Evolutionary conservation across 2,329 filamentous ascomycete species (phyloP), one percentile per base, ranked within the genome.

Genomic region (Fusarium buxicola): DNA sequence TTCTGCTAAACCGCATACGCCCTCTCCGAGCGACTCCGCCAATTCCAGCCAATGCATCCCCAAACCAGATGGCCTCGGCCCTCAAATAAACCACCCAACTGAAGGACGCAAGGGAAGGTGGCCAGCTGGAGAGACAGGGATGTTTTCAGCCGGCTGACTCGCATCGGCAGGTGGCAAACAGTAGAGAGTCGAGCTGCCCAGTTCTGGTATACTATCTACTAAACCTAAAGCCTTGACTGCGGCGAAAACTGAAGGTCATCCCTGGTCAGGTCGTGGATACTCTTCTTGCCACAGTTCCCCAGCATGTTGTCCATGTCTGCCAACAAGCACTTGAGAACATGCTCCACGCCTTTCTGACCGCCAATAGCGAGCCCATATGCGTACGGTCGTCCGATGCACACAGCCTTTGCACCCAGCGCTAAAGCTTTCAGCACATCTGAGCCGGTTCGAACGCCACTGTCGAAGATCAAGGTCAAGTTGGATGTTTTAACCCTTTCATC

Each of bases 341-440:
- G 69, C 84, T 87, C 24, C 75, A 91, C 89, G 13, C 90, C 78
- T 15, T 76, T 72, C 1, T 71, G 72, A 9, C 76, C 75, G 0
- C 72, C 70, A 7, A 73, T 72, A 1, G 72, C 78, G n/a, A 78
- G 60, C 1, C 75, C 76, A 46, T 75, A 78, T 5, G 75, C 68
- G 15, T 73, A 66, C 0, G 80, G 77, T 2, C 83, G 69, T 6
- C 81, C 83, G 1, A 86, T 64, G 10, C 80, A 73, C 5, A 80
- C 77, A 1, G 72, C 75, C 43, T 77, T 73, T 7, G 77, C 79
- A 2, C 78, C 78, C 7, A 80, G 71, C 1, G 77, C 76, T 6
- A 81, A 52, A 0, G 77, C 75, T 43, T 81, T 80, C 40, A 80
- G 44, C 2, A 78, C 63, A 45, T 81, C 79, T 3, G 76, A 74